Percentiles rank a stretch among this genome's conserved stretches.
Evolutionary conservation across 1,139 yeast genomes (phyloP).

Genomic region (Hanseniaspora sp.): DNA sequence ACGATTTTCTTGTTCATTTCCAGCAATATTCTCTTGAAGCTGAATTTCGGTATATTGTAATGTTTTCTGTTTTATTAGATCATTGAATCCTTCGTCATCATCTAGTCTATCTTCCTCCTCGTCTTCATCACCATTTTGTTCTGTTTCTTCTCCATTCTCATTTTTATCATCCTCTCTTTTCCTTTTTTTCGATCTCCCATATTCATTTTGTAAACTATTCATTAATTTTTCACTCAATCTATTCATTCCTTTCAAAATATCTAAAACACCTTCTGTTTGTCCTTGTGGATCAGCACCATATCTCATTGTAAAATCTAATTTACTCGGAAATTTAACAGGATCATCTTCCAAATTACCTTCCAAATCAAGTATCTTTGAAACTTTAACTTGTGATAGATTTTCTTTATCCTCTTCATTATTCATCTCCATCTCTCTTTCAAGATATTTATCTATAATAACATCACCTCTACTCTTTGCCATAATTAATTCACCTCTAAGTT

Average conservation of each 20-base stretch:
- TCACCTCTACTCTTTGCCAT: conserved; percentile 72
- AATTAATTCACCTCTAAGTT: conserved; percentile 79
- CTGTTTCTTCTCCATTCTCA: conserved; percentile 42
- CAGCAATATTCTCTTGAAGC: conserved; percentile 25
- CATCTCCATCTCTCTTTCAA: conserved; percentile 40
- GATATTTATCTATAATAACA: conserved; percentile 69
- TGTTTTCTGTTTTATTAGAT: conserved; percentile 39
- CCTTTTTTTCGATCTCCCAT: conserved; percentile 25
- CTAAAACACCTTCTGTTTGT: conserved; percentile 36
- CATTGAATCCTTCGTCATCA: conserved; percentile 9
- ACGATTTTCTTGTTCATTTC: conserved; percentile 23
- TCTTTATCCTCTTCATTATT: conserved; percentile 33
- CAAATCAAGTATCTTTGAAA: conserved; percentile 57
- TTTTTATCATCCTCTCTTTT: conserved; percentile 45
- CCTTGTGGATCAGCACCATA: conserved; percentile 42
- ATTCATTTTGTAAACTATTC: conserved; percentile 39
- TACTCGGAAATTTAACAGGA: conserved; percentile 63
- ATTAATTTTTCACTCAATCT: conserved; percentile 75
- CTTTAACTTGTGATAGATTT: conserved; percentile 31
- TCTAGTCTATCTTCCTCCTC: conserved; percentile 4
- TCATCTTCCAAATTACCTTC: conserved; percentile 75
- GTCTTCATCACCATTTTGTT: conserved; percentile 17
- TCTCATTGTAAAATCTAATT: conserved; percentile 84
- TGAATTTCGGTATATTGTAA: conserved; percentile 51
- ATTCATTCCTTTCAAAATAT: conserved; percentile 79